Base-by-base conservation (phyloP, 306 rosid species). In the Pachyrhizus erosus region DNA sequence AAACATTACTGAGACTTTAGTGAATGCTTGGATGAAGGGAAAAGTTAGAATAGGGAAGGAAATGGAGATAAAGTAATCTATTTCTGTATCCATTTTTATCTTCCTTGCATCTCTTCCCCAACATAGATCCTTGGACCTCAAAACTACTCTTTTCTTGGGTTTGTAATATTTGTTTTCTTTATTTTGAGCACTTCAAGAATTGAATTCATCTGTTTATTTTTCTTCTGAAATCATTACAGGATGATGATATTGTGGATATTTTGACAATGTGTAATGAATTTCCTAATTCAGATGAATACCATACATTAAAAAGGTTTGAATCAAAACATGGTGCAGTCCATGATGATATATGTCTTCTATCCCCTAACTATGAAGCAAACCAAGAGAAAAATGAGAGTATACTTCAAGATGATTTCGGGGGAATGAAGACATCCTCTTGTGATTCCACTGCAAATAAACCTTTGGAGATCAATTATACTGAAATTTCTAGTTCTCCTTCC, bases 191-290 rank as follows among this genome's bases (percentile, higher is more conserved):
- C 62, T 43, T 58, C 49, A 31, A 55, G 77, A 52, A 72, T 72
- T 80, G 65, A 76, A 57, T 33, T 52, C 24, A 24, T 43, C 42
- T 27, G 13, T 83, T 31, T 9, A 43, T 51, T n/a, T n/a, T n/a
- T n/a, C 14, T 73, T 68, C 42, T 65, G n/a, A 72, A 61, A 76
- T 43, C 73, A 54, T 86, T 70, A 27, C 87, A 87, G 91, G 54
- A 27, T 45, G 58, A n/a, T 21, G 61, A 37, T 17, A 6, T 45
- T 68, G 15, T 10, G 7, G 81, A 64, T 42, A 31, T 66, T 70
- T 68, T 73, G n/a, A 66, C 48, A 5, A 11, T 21, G 7, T 76
- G 21, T 20, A 18, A 31, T 29, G 80, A 61, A 48, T 49, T 24
- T 62, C 67, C 20, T 40, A 67, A 45, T 73, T 71, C 86, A 49